Percentiles rank a stretch among this genome's conserved stretches.
phyloP scores from a whole-genome alignment of 2,329 filamentous ascomycete species.

The Talaromyces marneffei region DNA sequence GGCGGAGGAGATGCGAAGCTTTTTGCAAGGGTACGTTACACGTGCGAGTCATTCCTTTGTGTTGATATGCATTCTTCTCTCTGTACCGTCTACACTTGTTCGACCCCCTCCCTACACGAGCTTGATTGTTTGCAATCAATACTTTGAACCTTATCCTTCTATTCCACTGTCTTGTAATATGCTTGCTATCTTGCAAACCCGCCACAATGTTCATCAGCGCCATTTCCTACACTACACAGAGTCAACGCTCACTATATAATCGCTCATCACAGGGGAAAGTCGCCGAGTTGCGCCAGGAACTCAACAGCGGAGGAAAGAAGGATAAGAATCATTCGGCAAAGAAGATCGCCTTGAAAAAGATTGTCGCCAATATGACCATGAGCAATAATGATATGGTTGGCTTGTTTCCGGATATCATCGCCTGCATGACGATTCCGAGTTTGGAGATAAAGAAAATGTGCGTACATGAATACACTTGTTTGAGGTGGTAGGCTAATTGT shows the following conservation, averaged over 20 bases:
- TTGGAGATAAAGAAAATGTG: constrained; percentile 99
- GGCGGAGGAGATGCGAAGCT: constrained; percentile 95
- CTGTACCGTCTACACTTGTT: not conserved
- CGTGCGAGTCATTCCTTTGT: not conserved
- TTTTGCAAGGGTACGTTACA: constrained; percentile 80
- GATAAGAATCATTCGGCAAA: constrained; percentile 93
- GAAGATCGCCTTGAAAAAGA: constrained; percentile 98
- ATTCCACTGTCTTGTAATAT: not conserved
- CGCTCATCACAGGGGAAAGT: constrained; percentile 81
- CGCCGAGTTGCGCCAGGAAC: constrained; percentile 87
- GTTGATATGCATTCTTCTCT: not conserved
- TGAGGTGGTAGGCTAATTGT: constrained; percentile 13
- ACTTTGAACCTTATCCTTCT: too few relatives aligned
- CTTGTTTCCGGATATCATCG: constrained; percentile 89
- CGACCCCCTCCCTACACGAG: not conserved
- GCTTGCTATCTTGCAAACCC: not conserved
- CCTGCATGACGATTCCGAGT: constrained; percentile 89
- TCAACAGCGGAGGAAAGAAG: constrained; percentile 92
- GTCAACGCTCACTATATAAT: constrained; percentile 27
- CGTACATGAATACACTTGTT: constrained; percentile 13
- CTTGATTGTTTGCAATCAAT: not conserved
- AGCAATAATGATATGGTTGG: constrained; percentile 99
- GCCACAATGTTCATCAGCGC: constrained; percentile 27
- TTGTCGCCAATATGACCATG: constrained; percentile 99
- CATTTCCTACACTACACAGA: constrained; percentile 23